phyloP scores from a whole-genome alignment of 2,329 filamentous ascomycete species.

The Plenodomus tracheiphilus region DNA sequence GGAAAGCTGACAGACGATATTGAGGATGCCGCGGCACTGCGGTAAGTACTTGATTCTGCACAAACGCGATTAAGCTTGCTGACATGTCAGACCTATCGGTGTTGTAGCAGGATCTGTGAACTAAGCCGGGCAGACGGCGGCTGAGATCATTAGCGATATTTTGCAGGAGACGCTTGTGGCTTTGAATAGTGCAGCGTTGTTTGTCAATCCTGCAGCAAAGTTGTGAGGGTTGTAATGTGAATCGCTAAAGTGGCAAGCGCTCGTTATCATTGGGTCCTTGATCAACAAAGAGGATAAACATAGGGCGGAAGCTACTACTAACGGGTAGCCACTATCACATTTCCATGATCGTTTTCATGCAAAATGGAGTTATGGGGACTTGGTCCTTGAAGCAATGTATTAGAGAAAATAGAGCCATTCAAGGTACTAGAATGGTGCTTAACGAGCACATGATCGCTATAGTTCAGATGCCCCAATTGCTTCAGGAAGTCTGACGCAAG shows the following conservation, averaged over 20 bases:
- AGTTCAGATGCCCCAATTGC: no score
- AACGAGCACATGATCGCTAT: no score
- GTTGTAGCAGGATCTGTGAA: slow-evolving; percentile 30
- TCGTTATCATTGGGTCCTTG: background rate
- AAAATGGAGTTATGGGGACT: no score
- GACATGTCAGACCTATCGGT: slow-evolving; percentile 23
- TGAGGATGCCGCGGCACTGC: slow-evolving; percentile 27
- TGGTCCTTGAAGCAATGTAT: no score
- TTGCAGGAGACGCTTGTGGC: slow-evolving; percentile 25
- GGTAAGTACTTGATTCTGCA: slow-evolving; percentile 17
- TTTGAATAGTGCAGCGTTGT: slow-evolving; percentile 16
- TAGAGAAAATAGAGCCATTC: no score
- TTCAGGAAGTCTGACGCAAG: no score
- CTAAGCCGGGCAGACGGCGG: slow-evolving; percentile 24
- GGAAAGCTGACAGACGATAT: slow-evolving; percentile 36
- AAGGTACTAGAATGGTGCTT: no score
- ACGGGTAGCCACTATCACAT: no score
- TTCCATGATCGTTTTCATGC: no score
- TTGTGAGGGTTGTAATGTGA: slow-evolving; percentile 7
- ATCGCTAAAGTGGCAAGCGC: background rate
- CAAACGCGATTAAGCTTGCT: background rate
- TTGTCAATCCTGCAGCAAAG: slow-evolving; percentile 20
- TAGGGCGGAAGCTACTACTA: no score
- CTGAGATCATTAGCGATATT: slow-evolving; percentile 31
- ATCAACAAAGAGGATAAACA: background rate